Evolutionary conservation across 495 filamentous ascomycete species (phyloP).

Genomic region (Parmelia sp.): DNA sequence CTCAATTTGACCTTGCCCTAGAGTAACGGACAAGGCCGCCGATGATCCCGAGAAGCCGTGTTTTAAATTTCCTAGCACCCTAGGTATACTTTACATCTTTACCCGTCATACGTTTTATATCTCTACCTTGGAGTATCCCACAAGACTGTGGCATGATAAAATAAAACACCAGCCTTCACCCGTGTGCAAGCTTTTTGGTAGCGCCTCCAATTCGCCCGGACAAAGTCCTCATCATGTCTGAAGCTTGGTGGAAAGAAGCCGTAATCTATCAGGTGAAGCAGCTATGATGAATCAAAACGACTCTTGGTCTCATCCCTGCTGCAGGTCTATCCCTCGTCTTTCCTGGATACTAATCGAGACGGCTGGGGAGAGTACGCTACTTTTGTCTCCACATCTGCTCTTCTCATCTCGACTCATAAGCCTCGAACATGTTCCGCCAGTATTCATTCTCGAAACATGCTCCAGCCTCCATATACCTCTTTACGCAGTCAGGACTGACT

Average conservation of each 20-base stretch:
- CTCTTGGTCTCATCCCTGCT: not conserved
- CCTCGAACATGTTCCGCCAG: not conserved
- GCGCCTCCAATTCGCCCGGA: too few relatives aligned
- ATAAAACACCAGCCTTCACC: too few relatives aligned
- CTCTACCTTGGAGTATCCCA: too few relatives aligned
- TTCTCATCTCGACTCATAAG: not conserved
- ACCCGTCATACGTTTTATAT: too few relatives aligned
- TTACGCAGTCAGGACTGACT: not conserved
- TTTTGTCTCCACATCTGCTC: not conserved
- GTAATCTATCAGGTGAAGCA: slow-evolving; percentile 29
- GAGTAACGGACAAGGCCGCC: too few relatives aligned
- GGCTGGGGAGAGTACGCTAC: slow-evolving; percentile 48
- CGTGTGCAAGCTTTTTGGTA: too few relatives aligned
- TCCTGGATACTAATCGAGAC: slow-evolving; percentile 56
- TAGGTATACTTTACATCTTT: too few relatives aligned
- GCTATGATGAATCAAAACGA: not conserved
- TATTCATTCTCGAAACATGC: not conserved
- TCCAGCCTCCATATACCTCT: not conserved
- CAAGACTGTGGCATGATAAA: too few relatives aligned
- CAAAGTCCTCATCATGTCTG: slow-evolving; percentile 20
- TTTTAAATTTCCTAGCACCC: too few relatives aligned
- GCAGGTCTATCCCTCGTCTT: slow-evolving; percentile 56
- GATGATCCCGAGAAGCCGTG: too few relatives aligned
- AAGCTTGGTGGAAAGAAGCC: slow-evolving; percentile 31
- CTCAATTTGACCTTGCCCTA: too few relatives aligned